These are phyloP conservation scores for Pseudotulostoma volvatum DNA, from an alignment of 495 filamentous ascomycete species.

Conservation along the genomic window DNA sequence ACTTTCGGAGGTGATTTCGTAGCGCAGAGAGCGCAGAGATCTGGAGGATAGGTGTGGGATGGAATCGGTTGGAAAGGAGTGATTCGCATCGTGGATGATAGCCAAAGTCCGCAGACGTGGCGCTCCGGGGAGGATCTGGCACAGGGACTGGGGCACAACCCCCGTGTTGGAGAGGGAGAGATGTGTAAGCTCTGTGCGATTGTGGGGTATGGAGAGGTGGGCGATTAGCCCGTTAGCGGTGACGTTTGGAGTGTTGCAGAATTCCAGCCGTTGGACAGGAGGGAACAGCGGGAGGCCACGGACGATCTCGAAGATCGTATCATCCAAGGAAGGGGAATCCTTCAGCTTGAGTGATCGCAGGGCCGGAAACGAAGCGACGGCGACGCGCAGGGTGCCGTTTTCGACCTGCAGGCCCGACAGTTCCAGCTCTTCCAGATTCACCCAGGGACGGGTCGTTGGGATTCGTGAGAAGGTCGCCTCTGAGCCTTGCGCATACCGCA, in stretches of 20 bases:
- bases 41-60: slow-evolving; percentile 48
- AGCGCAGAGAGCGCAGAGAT: slow-evolving; percentile 55
- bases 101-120: slow-evolving; percentile 47
- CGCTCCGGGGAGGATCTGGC: slow-evolving; percentile 45
- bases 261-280: slow-evolving; percentile 46
- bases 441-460: slow-evolving; percentile 50
- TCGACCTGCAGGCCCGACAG: slow-evolving; percentile 59
- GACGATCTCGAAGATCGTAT: slow-evolving; percentile 50
- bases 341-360: slow-evolving; percentile 59
- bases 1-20: slow-evolving; percentile 53
- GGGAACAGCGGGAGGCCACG: slow-evolving; percentile 50
- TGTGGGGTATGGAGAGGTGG: slow-evolving; percentile 39
- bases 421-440: slow-evolving; percentile 64
- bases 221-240: slow-evolving; percentile 50
- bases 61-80: slow-evolving; percentile 43
- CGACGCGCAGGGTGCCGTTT: slow-evolving; percentile 47
- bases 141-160: slow-evolving; percentile 42
- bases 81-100: slow-evolving; percentile 47
- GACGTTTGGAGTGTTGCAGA: slow-evolving; percentile 50
- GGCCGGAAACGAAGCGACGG: slow-evolving; percentile 45
- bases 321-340: slow-evolving; percentile 50
- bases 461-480: slow-evolving; percentile 64
- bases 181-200: slow-evolving; percentile 35
- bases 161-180: slow-evolving; percentile 54
- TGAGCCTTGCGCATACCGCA: slow-evolving; percentile 64